phyloP scores from a whole-genome alignment of 441 rosid species.

The Eutrema salsugineum region DNA sequence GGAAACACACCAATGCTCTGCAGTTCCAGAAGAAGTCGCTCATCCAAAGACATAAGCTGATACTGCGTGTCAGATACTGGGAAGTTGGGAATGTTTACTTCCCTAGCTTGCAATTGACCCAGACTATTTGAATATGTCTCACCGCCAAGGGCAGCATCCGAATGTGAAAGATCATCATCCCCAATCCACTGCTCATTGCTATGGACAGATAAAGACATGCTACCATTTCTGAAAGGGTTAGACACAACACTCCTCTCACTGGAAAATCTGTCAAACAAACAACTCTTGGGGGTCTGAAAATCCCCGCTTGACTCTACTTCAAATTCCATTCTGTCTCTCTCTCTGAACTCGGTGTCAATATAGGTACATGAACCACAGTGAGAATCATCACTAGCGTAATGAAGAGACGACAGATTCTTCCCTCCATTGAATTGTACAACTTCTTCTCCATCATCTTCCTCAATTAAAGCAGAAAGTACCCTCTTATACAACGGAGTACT shows the following conservation, averaged over 20 bases:
- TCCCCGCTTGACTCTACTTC: constrained; percentile 67
- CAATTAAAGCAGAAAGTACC: constrained; percentile 90
- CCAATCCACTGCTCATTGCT: constrained; percentile 64
- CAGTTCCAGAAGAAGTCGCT: constrained; percentile 72
- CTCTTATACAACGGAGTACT: constrained; percentile 77
- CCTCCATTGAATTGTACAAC: constrained; percentile 45
- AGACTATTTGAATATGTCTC: constrained; percentile 54
- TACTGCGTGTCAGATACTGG: constrained; percentile 56
- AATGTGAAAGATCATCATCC: constrained; percentile 57
- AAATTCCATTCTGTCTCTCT: constrained; percentile 74
- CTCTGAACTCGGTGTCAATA: constrained; percentile 63
- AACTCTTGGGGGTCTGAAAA: constrained; percentile 58
- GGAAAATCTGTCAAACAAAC: constrained; percentile 52
- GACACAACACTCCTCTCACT: constrained; percentile 61
- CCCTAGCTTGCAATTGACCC: constrained; percentile 48
- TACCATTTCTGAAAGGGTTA: constrained; percentile 49
- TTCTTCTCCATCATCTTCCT: constrained; percentile 85
- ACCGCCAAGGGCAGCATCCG: constrained; percentile 44
- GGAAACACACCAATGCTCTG: constrained; percentile 85
- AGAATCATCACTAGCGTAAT: constrained; percentile 81
- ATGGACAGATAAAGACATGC: constrained; percentile 53
- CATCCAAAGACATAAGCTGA: constrained; percentile 73
- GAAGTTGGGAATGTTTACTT: constrained; percentile 36
- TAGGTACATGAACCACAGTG: constrained; percentile 74
- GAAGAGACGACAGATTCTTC: constrained; percentile 62